Evolutionary conservation across 1,139 yeast species (phyloP), one percentile per base, ranked within the genome.

Genomic region (Saccharomyces hybrid): DNA sequence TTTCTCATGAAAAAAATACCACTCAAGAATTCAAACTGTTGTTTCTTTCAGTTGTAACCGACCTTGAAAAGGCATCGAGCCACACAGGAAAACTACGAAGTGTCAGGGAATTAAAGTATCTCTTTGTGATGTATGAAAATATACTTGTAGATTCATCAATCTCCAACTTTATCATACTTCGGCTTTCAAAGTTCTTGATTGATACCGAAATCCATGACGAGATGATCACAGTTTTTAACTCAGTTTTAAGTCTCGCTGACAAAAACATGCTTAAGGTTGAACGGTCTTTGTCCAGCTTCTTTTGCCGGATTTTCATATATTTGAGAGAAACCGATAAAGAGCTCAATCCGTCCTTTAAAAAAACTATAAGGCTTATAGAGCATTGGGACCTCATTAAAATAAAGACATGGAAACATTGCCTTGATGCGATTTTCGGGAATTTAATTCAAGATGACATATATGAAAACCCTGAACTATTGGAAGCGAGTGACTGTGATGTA

Each of bases 1-100:
- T 53, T 28, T 41, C 48, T n/a, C 30, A 50, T 2, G 50, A 44
- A 5, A n/a, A 47, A 7, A 27, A 54, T 23, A 31, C 38, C 23
- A 11, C 30, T 5, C 53, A 54, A 4, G 61, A 64, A 23, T 41
- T 61, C 8, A 51, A 53, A 11, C 53, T 61, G 46, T 38, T 61
- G 4, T 41, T 61, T 2, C 42, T 56, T 8, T 63, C 64, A 60
- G 53, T 60, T 26, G 41, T 65, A 3, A 50, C 56, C 13, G 66
- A 65, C 26, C 52, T 66, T 13, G 59, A 60, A 26, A 16, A 47
- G 1, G 48, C 62, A 0, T 42, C 25, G 2, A 41, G 53, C 9
- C 5, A 14, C 1, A 49, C 55, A 13, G 61, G 60, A 42, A 53
- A 53, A n/a, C 20, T 56, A 2, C 50, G 50, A 23, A 49, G 49